Percentiles rank a stretch among this genome's conserved stretches.
Conservation (phyloP, 148 eudicot species). For the Rhododendron simsii region DNA sequence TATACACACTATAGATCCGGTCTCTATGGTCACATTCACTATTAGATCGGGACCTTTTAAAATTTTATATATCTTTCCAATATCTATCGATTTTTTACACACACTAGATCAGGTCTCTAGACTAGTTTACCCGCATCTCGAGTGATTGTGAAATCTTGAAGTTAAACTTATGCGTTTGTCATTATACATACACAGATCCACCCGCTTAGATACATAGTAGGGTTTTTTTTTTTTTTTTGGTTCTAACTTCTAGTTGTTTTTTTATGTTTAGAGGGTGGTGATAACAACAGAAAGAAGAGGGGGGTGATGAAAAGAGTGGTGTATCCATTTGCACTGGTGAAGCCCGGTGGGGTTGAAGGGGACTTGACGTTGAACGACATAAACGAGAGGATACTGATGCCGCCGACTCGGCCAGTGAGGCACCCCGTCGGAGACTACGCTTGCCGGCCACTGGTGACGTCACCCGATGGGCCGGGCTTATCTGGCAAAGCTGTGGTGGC, state of each 20-base stretch:
- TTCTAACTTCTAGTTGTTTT: background rate
- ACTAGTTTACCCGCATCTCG: too few relatives aligned
- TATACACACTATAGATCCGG: too few relatives aligned
- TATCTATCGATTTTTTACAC: too few relatives aligned
- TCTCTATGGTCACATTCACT: background rate
- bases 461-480: slow-evolving; percentile 55
- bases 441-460: slow-evolving; percentile 44
- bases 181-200: background rate
- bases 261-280: background rate
- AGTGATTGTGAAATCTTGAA: too few relatives aligned
- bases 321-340: slow-evolving; percentile 72
- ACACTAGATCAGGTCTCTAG: too few relatives aligned
- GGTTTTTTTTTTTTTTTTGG: too few relatives aligned
- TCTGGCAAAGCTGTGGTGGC: slow-evolving; percentile 82
- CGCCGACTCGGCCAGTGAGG: slow-evolving; percentile 69
- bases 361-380: slow-evolving; percentile 68
- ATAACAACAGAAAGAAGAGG: slow-evolving; percentile 29
- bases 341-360: slow-evolving; percentile 79
- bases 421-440: slow-evolving; percentile 88
- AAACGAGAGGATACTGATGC: slow-evolving; percentile 59
- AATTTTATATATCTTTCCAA: too few relatives aligned
- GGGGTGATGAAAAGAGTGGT: slow-evolving; percentile 34
- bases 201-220: too few relatives aligned
- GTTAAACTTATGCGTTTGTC: too few relatives aligned
- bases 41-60: background rate